Conservation (phyloP, 495 filamentous ascomycete species). For the Tuber melanosporum region DNA sequence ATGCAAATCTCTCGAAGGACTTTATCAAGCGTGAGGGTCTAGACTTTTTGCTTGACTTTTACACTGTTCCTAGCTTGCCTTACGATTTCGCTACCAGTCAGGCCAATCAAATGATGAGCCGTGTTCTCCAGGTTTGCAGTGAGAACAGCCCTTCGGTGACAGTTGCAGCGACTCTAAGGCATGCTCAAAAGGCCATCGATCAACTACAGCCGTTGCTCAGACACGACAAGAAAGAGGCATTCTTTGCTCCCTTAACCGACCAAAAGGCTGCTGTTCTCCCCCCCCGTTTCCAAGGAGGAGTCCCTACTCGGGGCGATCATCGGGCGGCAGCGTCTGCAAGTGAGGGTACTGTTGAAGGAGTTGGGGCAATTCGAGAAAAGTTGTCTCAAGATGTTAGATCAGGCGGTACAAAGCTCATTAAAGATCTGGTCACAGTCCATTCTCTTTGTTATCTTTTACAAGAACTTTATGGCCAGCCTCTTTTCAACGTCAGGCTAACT, state of each 20-base stretch:
- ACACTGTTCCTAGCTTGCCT: constrained; percentile 67
- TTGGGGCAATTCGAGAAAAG: constrained; percentile 38
- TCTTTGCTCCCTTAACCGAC: constrained; percentile 60
- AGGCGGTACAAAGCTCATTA: constrained; percentile 66
- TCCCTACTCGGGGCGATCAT: constrained; percentile 27
- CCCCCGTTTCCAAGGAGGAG: constrained; percentile 23
- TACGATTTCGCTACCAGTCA: constrained; percentile 64
- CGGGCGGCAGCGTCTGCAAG: constrained; percentile 28
- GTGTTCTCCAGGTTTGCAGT: constrained; percentile 69
- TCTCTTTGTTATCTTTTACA: constrained; percentile 64
- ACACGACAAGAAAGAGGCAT: constrained; percentile 49
- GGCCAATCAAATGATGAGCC: constrained; percentile 59
- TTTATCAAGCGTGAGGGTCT: constrained; percentile 75
- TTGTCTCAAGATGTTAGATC: constrained; percentile 44
- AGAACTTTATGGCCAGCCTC: constrained; percentile 60
- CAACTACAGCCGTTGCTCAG: constrained; percentile 59
- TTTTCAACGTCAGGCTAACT: constrained; percentile 56
- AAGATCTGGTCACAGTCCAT: constrained; percentile 68
- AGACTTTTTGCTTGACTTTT: constrained; percentile 76
- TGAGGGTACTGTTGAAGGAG: constrained; percentile 36
- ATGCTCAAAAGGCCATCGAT: constrained; percentile 62
- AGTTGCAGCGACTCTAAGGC: constrained; percentile 68
- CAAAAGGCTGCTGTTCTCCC: constrained; percentile 27
- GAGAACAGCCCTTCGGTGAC: constrained; percentile 78
- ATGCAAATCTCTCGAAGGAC: constrained; percentile 62